phyloP scores from a whole-genome alignment of 345 rosid genomes.

The Anacardium occidentale region DNA sequence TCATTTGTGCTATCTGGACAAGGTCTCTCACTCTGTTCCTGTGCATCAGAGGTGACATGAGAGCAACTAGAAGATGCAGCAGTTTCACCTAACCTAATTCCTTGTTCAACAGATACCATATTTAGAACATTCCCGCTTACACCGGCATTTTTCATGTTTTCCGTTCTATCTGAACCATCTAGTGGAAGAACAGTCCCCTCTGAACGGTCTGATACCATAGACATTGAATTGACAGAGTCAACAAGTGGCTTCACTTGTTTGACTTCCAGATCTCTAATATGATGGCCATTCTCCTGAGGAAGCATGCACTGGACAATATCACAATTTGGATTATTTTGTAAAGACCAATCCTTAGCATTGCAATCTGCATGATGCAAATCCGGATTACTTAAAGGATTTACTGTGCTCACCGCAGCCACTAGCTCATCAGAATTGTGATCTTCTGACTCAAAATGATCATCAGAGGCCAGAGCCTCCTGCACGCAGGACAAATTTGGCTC shows the following conservation, averaged over 20 bases:
- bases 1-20: conserved; percentile 13
- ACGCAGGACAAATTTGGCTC: conserved; percentile 63
- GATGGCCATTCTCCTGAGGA: conserved; percentile 33
- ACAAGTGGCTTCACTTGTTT: conserved; percentile 25
- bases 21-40: conserved; percentile 32
- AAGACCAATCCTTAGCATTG: conserved; percentile 29
- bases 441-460: conserved; percentile 69
- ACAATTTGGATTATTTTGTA: conserved; percentile 30
- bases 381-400: conserved; percentile 31
- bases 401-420: conserved; percentile 32
- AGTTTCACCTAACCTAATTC: conserved; percentile 26
- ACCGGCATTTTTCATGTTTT: conserved; percentile 30
- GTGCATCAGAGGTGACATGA: conserved; percentile 42
- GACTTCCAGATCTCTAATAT: conserved; percentile 31
- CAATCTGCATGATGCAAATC: conserved; percentile 30
- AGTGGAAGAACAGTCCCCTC: conserved; percentile 28
- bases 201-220: conserved; percentile 19
- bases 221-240: conserved; percentile 25
- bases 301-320: conserved; percentile 25
- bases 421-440: conserved; percentile 39
- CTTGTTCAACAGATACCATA: conserved; percentile 25
- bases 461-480: conserved; percentile 60
- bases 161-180: conserved; percentile 38
- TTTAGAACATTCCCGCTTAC: conserved; percentile 13
- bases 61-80: conserved; percentile 47